Evolutionary conservation across 768 basidiomycete species (phyloP).

Genomic region (Boletus rubroflammeus): DNA sequence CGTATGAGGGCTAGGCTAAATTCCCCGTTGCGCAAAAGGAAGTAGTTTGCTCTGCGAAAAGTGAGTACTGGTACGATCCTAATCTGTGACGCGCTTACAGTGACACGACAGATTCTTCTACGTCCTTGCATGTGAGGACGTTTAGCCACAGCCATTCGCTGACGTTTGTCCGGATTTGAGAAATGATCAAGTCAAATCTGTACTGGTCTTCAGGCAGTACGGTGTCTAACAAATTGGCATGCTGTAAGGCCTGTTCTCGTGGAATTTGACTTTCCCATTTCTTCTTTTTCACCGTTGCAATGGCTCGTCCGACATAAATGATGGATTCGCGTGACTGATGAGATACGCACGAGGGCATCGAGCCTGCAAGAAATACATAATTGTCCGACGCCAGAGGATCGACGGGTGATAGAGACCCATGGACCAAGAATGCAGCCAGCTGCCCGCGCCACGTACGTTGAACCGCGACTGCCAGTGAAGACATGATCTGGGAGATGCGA

Average conservation of each 20-base stretch:
- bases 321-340: constrained; percentile 75
- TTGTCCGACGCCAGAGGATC: constrained; percentile 67
- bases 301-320: constrained; percentile 80
- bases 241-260: constrained; percentile 56
- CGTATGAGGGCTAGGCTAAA: constrained; percentile 80
- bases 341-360: constrained; percentile 75
- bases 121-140: constrained; percentile 77
- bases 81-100: constrained; percentile 49
- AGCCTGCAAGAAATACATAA: constrained; percentile 57
- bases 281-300: constrained; percentile 77
- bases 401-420: constrained; percentile 57
- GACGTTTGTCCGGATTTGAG: constrained; percentile 72
- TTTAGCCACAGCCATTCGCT: constrained; percentile 96
- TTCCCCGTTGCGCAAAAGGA: constrained; percentile 85
- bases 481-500: constrained; percentile 67
- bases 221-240: constrained; percentile 59
- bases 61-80: constrained; percentile 4
- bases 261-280: constrained; percentile 80
- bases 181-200: constrained; percentile 69
- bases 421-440: constrained; percentile 76
- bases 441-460: constrained; percentile 83
- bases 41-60: constrained; percentile 70
- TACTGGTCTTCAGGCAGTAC: constrained; percentile 76
- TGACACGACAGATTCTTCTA: constrained; percentile 80
- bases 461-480: constrained; percentile 67